Conservation (phyloP, 164 flowering plant genomes). For the Piper betle region DNA sequence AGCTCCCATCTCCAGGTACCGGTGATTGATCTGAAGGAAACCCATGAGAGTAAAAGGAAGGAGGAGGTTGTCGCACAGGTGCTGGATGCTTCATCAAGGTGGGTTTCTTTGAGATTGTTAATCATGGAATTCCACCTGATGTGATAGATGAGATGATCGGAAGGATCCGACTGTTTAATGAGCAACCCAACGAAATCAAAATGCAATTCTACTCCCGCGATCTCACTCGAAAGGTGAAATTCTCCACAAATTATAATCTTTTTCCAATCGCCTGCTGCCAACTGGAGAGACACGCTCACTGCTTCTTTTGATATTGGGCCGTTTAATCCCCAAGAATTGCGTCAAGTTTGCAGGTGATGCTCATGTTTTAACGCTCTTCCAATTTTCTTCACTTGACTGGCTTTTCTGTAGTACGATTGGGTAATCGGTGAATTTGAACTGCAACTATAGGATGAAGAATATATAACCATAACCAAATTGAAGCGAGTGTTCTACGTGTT, state of each 20-base stretch:
- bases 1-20: slow-evolving; percentile 10
- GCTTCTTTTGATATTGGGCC: background rate
- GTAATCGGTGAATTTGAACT: too few relatives aligned
- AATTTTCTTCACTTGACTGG: too few relatives aligned
- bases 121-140: slow-evolving; percentile 28
- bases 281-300: slow-evolving; percentile 42
- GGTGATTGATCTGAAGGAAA: slow-evolving; percentile 20
- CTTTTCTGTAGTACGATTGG: too few relatives aligned
- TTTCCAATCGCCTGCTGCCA: slow-evolving; percentile 9
- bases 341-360: background rate
- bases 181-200: slow-evolving; percentile 24
- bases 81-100: slow-evolving; percentile 20
- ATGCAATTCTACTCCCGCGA: slow-evolving; percentile 22
- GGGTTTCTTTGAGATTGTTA: slow-evolving; percentile 44
- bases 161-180: slow-evolving; percentile 22
- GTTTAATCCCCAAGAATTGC: slow-evolving; percentile 13
- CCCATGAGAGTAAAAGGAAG: slow-evolving; percentile 5
- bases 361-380: background rate
- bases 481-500: background rate
- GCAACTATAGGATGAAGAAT: too few relatives aligned
- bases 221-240: slow-evolving; percentile 7
- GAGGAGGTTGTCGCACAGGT: slow-evolving; percentile 13
- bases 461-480: too few relatives aligned
- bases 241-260: slow-evolving; percentile 20
- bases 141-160: slow-evolving; percentile 28